phyloP scores from a whole-genome alignment of 768 basidiomycete species.

The Russula sp. region DNA sequence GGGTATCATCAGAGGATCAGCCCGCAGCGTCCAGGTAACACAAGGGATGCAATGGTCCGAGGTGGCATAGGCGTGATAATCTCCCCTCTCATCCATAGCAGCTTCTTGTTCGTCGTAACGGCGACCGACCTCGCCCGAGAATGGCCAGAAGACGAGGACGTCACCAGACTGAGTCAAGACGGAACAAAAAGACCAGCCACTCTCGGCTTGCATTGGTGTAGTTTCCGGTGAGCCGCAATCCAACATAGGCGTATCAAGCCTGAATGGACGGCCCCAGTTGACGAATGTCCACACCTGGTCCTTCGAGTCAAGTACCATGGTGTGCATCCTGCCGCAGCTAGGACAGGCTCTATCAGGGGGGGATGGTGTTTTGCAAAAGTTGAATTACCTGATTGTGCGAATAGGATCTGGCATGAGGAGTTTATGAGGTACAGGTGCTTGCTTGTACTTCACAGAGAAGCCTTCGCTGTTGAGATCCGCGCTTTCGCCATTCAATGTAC shows the following conservation, averaged over 20 bases:
- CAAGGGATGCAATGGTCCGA: constrained; percentile 50
- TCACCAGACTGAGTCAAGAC: constrained; percentile 66
- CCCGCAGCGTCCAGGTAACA: constrained; percentile 48
- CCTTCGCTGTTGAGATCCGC: constrained; percentile 44
- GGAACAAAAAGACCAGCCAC: constrained; percentile 78
- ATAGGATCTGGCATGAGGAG: constrained; percentile 54
- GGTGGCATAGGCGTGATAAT: constrained; percentile 32
- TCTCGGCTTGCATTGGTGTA: constrained; percentile 57
- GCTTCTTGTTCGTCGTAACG: constrained; percentile 36
- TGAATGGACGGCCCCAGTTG: constrained; percentile 76
- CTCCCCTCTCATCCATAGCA: constrained; percentile 41
- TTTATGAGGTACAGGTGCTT: constrained; percentile 47
- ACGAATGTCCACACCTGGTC: constrained; percentile 67
- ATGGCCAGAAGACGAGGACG: constrained; percentile 74
- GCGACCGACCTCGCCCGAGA: constrained; percentile 38
- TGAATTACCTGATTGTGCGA: constrained; percentile 56
- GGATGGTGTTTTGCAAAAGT: background rate
- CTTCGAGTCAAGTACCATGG: constrained; percentile 54
- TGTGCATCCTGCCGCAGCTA: constrained; percentile 76
- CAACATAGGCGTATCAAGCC: constrained; percentile 38
- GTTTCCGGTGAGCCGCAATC: constrained; percentile 42
- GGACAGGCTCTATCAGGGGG: constrained; percentile 1
- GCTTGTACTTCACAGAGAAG: constrained; percentile 49
- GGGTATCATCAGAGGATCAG: constrained; percentile 54
- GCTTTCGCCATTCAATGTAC: constrained; percentile 49